These are phyloP conservation scores for Candida maris DNA, from an alignment of 805 yeast genomes.

Conservation along the genomic window DNA sequence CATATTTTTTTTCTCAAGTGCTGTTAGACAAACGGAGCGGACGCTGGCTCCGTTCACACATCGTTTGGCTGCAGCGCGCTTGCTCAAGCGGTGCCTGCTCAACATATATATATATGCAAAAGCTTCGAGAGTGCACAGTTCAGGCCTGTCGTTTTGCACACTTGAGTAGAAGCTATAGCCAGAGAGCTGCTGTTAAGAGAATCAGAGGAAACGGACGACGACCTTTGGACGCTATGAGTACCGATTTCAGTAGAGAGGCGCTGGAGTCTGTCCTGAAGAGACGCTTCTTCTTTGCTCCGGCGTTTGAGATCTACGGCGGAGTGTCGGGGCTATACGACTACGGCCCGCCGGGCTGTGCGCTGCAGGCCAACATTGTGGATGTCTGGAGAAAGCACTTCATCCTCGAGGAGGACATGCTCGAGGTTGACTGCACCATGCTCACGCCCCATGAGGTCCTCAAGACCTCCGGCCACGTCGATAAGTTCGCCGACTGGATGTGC, in stretches of 20 bases:
- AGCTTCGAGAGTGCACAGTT: slow-evolving; percentile 5
- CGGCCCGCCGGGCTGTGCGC: slow-evolving; percentile 99
- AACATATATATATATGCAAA: slow-evolving; percentile 2
- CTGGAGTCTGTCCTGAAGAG: slow-evolving; percentile 90
- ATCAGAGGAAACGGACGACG: slow-evolving; percentile 11
- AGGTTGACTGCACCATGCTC: slow-evolving; percentile 96
- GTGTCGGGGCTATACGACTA: slow-evolving; percentile 97
- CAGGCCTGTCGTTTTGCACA: slow-evolving; percentile 10
- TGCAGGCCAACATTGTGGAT: slow-evolving; percentile 93
- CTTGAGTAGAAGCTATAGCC: slow-evolving; percentile 10
- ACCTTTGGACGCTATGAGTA: slow-evolving; percentile 18
- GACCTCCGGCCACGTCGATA: slow-evolving; percentile 99
- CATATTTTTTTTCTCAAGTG: too few species aligned
- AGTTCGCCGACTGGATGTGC: slow-evolving; percentile 99
- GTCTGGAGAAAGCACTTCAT: slow-evolving; percentile 97
- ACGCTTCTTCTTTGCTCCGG: slow-evolving; percentile 95
- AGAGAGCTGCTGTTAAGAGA: slow-evolving; percentile 14
- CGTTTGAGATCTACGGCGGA: slow-evolving; percentile 97
- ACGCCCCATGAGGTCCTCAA: slow-evolving; percentile 97
- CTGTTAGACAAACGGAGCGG: too few species aligned
- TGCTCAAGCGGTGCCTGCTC: too few species aligned
- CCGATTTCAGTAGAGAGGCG: slow-evolving; percentile 71
- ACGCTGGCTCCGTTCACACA: too few species aligned
- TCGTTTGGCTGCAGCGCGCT: too few species aligned
- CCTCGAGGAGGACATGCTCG: slow-evolving; percentile 97